Percentiles rank a stretch among this genome's conserved stretches.
phyloP scores from a whole-genome alignment of 179 eudicot species.

The Actinidia arguta region DNA sequence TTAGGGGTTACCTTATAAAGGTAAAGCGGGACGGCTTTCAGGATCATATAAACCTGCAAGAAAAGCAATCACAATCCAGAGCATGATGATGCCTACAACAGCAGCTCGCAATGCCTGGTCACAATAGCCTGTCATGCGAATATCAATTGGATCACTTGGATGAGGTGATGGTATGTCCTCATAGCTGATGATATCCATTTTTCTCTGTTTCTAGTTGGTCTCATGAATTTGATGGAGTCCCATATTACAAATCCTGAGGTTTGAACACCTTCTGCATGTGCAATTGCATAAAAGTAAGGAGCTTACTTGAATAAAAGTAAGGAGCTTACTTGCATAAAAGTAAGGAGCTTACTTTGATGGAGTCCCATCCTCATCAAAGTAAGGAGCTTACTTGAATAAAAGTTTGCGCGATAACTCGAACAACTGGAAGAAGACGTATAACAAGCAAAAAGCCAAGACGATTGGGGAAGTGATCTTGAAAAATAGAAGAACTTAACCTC shows the following conservation, averaged over 20 bases:
- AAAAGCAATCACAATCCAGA: slow-evolving; percentile 65
- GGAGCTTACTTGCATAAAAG: too few species aligned
- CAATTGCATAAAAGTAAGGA: too few species aligned
- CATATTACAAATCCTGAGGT: slow-evolving; percentile 71
- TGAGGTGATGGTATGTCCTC: slow-evolving; percentile 38
- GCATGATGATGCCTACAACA: slow-evolving; percentile 68
- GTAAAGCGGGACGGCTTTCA: slow-evolving; percentile 42
- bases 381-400: slow-evolving; percentile 59
- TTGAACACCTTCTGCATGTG: slow-evolving; percentile 60
- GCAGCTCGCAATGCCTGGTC: slow-evolving; percentile 61
- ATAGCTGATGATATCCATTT: slow-evolving; percentile 20
- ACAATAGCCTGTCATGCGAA: slow-evolving; percentile 32
- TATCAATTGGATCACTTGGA: slow-evolving; percentile 35
- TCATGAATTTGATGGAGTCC: slow-evolving; percentile 46
- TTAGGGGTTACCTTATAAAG: slow-evolving; percentile 32
- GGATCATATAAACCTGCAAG: slow-evolving; percentile 55
- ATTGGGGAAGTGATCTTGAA: slow-evolving; percentile 86
- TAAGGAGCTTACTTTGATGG: too few species aligned
- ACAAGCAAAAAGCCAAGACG: slow-evolving; percentile 72
- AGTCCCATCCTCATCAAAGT: neutral
- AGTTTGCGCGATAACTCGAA: slow-evolving; percentile 67
- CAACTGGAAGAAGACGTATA: slow-evolving; percentile 66
- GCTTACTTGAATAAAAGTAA: too few species aligned
- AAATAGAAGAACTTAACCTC: slow-evolving; percentile 73
- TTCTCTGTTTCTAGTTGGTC: slow-evolving; percentile 22